Base-by-base conservation (phyloP, 345 rosid species). In the Murraya paniculata region DNA sequence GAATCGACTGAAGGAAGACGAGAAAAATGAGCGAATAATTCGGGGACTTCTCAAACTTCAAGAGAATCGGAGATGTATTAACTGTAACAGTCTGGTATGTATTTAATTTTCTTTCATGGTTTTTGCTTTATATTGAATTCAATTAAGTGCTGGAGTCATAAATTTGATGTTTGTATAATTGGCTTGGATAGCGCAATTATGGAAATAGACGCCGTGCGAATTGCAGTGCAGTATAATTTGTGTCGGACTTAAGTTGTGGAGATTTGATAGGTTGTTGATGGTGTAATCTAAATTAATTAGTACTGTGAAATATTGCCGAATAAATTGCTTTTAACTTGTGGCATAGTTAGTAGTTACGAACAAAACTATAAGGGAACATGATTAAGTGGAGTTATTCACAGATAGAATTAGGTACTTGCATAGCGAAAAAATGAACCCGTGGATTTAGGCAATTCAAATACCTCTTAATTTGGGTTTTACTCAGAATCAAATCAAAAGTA, bases 51-150 rank as follows among this genome's bases (percentile, higher is more conserved):
- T 93, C 79, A 96, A 96, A 81, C 95, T 89, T 75, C 82, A 91
- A 0, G 97, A 94, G 74, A 96, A 96, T 79, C 94, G 92, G 31
- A 82, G 93, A 68, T 96, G 99, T 86, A 93, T 96, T 36, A 96
- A 96, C 81, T 96, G 99, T 85, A 91, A 91, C 74, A 90, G 98
- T 82, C 81, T 89, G 94, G 99, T 96, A 87, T 77, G 90, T 18
- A 27, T 68, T 18, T 60, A 19, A 4, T 41, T 68, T 22, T 59
- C 60, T 58, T 31, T 69, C 27, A 36, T 77, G 71, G 68, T 11
- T 73, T 58, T 39, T 80, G 31, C 31, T 58, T 45, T 72, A 53
- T 39, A 68, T 68, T 64, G 71, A 68, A 64, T 73, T 41, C 50
- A 65, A 36, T 38, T 6, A 18, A 76, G 61, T 30, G 59, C 48